Percentiles rank a stretch among this genome's conserved stretches.
These are phyloP conservation scores for Vaccinium macrocarpon DNA, from an alignment of 148 eudicot species.

Conservation along the genomic window DNA sequence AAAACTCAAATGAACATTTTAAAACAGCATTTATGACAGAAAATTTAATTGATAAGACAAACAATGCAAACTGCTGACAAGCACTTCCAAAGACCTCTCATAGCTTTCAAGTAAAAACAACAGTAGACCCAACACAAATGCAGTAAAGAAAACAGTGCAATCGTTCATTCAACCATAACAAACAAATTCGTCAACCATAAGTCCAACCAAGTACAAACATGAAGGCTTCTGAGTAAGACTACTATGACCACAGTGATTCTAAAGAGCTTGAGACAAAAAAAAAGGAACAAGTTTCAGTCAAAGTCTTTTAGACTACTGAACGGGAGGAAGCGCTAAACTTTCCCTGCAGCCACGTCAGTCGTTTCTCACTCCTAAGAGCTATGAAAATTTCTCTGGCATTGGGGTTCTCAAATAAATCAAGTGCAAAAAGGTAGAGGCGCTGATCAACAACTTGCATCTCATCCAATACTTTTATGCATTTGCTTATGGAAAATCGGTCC, in stretches of 20 bases:
- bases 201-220: conserved; percentile 13
- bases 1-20: conserved; percentile 15
- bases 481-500: conserved; percentile 67
- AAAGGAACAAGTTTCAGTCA: background rate
- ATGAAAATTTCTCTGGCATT: conserved; percentile 60
- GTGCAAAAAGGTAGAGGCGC: conserved; percentile 55
- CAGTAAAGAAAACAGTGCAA: background rate
- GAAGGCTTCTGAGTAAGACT: background rate
- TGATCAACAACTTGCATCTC: conserved; percentile 74
- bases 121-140: background rate
- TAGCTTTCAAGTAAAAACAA: conserved; percentile 15
- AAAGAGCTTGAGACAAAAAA: background rate
- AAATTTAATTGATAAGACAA: background rate
- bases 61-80: background rate
- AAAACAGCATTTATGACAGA: conserved; percentile 16
- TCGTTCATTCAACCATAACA: conserved; percentile 5
- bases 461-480: conserved; percentile 63
- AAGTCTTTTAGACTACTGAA: conserved; percentile 26
- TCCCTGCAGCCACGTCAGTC: conserved; percentile 57
- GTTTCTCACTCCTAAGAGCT: conserved; percentile 52
- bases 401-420: conserved; percentile 62
- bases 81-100: conserved; percentile 5
- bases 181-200: conserved; percentile 1
- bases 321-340: conserved; percentile 43
- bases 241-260: background rate